These are phyloP conservation scores for Polymyxa betae DNA, from an alignment of 208 protist genomes.

Conservation along the genomic window DNA sequence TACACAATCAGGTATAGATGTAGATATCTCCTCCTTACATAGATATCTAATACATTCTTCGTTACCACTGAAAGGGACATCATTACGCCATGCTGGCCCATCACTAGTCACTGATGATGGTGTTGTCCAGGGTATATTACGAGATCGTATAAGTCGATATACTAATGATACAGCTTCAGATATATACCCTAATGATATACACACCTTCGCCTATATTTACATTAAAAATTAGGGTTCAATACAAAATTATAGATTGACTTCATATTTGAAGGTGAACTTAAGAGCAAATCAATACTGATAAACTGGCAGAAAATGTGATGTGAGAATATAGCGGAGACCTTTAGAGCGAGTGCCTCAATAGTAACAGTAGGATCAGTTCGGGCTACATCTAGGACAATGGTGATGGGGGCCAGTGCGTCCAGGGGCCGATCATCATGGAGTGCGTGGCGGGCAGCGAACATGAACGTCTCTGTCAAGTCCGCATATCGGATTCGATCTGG, in stretches of 20 bases:
- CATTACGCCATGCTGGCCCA: too few species aligned
- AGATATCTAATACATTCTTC: too few species aligned
- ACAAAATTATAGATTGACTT: background rate
- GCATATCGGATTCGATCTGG: background rate
- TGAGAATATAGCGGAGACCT: too few species aligned
- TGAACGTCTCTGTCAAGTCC: background rate
- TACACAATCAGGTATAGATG: too few species aligned
- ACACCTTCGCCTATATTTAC: background rate
- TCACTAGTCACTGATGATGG: too few species aligned
- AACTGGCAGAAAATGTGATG: too few species aligned
- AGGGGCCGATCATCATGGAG: background rate
- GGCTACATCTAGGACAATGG: background rate
- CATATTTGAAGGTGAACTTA: too few species aligned
- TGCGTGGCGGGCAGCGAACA: background rate
- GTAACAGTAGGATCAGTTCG: background rate
- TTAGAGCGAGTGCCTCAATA: background rate
- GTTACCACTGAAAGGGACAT: too few species aligned
- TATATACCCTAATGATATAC: background rate
- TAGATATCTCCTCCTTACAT: too few species aligned
- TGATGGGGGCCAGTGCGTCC: background rate
- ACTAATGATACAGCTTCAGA: background rate
- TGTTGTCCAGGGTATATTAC: too few species aligned
- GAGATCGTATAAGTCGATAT: background rate
- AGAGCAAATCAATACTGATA: too few species aligned
- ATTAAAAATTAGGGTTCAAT: background rate